phyloP scores from a whole-genome alignment of 2,329 filamentous ascomycete species.

The Aureobasidium leucospermi region DNA sequence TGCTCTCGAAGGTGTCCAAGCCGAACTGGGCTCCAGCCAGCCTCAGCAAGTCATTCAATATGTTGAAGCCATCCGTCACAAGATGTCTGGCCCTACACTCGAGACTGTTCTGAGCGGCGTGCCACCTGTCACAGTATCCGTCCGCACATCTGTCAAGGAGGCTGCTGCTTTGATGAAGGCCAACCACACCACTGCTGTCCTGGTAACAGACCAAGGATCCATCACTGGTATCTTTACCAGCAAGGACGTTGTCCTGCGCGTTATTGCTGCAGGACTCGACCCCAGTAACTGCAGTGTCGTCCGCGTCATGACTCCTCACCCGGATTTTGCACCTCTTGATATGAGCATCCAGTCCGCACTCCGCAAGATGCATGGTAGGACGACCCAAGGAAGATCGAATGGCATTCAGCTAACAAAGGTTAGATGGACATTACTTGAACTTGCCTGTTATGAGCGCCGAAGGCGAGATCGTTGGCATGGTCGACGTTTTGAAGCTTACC shows the following conservation, averaged over 20 bases:
- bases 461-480: conserved; percentile 98
- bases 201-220: conserved; percentile 92
- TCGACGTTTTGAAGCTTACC: conserved; percentile 95
- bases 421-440: conserved; percentile 93
- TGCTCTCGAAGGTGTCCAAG: conserved; percentile 94
- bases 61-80: conserved; percentile 85
- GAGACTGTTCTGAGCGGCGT: conserved; percentile 89
- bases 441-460: conserved; percentile 93
- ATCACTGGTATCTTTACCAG: conserved; percentile 99
- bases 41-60: conserved; percentile 99
- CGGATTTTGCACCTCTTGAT: conserved; percentile 95
- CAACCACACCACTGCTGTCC: conserved; percentile 91
- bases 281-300: conserved; percentile 94
- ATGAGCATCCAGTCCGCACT: conserved; percentile 98
- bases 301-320: conserved; percentile 97
- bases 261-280: conserved; percentile 93
- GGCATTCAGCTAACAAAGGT: background rate
- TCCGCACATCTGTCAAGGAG: conserved; percentile 92
- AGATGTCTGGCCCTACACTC: conserved; percentile 96
- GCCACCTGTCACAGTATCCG: conserved; percentile 89
- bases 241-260: conserved; percentile 96
- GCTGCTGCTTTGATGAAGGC: conserved; percentile 96
- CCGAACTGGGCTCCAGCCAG: conserved; percentile 88
- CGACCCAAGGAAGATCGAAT: background rate
- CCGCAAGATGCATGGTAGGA: conserved; percentile 94